Evolutionary conservation across 2,329 filamentous ascomycete genomes (phyloP), one percentile per base, ranked within the genome.

Genomic region (Stromatinia cepivora): DNA sequence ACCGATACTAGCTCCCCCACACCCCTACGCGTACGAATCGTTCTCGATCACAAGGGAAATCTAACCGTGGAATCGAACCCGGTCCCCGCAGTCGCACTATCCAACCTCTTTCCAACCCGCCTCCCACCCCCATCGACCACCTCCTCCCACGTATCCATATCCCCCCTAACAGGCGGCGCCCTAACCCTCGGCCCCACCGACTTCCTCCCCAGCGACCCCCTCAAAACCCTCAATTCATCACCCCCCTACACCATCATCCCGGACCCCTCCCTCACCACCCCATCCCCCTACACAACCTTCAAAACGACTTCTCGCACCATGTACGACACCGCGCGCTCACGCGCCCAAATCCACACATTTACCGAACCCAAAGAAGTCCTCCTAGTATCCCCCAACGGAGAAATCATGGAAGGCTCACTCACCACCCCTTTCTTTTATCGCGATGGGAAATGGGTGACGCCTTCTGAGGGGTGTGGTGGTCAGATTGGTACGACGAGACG

Each of bases 401-500:
- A 89, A 62, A 81, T 97, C 48, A 97, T 96, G 86, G 94, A 98
- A 79, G 93, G 92, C 11, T 94, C 90, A 71, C 85, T 91, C 22
- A 94, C 91, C 0, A 96, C 90, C 0, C 88, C 92, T 0, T 97
- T 94, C 79, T 91, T 97, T 73, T 92, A 86, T 83, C 87, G 92
- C 57, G 79, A 83, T 6, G 88, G 86, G 0, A 81, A 82, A 63
- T 98, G 94, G 94, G 85, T 93, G 10, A 97, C 94, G 50, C 94
- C 94, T 1, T 85, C 87, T 0, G 82, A 92, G n/a, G 86, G 84
- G 2, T 89, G 87, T 70, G 94, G 94, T 54, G 94, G 94, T 0
- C 92, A 96, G 77, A 85, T 90, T 67, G 94, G 94, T 0, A 95
- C 92, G 9, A 92, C 91, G 8, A 86, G 94, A 73, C 84, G 92